These are phyloP conservation scores for Monosporascus sp. DNA, from an alignment of 2,329 filamentous ascomycete genomes.

Conservation along the genomic window DNA sequence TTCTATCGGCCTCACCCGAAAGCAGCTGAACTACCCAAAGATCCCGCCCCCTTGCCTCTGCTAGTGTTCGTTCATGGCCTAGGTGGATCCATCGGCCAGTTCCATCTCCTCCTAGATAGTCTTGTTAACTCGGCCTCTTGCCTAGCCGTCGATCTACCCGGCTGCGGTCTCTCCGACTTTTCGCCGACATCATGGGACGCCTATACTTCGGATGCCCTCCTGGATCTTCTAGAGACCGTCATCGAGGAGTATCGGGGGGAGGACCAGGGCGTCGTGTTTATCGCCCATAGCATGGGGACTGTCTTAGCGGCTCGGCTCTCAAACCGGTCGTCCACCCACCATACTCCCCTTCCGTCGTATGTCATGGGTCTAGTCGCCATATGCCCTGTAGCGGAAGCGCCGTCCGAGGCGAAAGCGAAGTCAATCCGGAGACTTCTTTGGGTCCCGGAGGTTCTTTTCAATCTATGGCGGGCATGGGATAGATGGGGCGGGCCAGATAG, in stretches of 20 bases:
- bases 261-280: slow-evolving; percentile 69
- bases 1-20: slow-evolving; percentile 83
- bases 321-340: slow-evolving; percentile 39
- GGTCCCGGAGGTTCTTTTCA: slow-evolving; percentile 68
- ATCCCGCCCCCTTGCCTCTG: slow-evolving; percentile 71
- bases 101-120: slow-evolving; percentile 73
- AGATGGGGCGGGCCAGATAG: slow-evolving; percentile 73
- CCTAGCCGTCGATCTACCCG: slow-evolving; percentile 83
- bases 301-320: slow-evolving; percentile 70
- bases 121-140: slow-evolving; percentile 79
- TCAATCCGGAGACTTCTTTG: slow-evolving; percentile 54
- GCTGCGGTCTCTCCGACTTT: slow-evolving; percentile 79
- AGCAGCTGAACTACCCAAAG: slow-evolving; percentile 69
- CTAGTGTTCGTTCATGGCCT: slow-evolving; percentile 90
- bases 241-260: slow-evolving; percentile 69
- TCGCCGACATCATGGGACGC: slow-evolving; percentile 66
- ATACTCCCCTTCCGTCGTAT: slow-evolving; percentile 50
- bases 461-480: slow-evolving; percentile 74
- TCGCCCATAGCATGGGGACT: slow-evolving; percentile 89
- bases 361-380: slow-evolving; percentile 76
- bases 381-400: slow-evolving; percentile 68
- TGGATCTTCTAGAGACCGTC: slow-evolving; percentile 66
- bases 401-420: slow-evolving; percentile 45
- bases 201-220: slow-evolving; percentile 72
- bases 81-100: slow-evolving; percentile 88